Percentiles rank a stretch among this genome's conserved stretches.
Evolutionary conservation across 129 eudicot genomes (phyloP).

Genomic region (Saposhnikovia divaricata): DNA sequence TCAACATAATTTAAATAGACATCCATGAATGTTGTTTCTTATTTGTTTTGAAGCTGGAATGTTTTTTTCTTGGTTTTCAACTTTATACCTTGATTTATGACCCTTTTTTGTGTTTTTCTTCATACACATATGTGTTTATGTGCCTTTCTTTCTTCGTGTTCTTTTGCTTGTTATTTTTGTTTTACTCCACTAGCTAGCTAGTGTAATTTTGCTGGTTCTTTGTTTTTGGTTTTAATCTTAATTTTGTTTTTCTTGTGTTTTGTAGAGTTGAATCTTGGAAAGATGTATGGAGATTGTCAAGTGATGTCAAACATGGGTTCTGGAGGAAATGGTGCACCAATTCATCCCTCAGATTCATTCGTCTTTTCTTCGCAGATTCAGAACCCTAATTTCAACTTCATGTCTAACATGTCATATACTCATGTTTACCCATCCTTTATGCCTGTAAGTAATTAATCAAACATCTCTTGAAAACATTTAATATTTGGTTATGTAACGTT

Average conservation of each 20-base stretch:
- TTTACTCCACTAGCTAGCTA: neutral
- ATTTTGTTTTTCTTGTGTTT: conserved; percentile 8
- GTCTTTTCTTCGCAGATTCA: conserved; percentile 36
- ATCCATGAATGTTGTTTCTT: neutral
- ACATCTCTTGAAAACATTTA: too few relatives aligned
- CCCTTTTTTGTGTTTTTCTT: neutral
- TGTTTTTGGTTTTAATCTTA: neutral
- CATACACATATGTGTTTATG: neutral
- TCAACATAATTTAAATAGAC: neutral
- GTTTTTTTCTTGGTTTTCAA: neutral
- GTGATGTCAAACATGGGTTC: conserved; percentile 69
- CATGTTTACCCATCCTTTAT: conserved; percentile 48
- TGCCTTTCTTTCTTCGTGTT: neutral
- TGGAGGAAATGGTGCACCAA: conserved; percentile 31
- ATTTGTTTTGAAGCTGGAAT: neutral
- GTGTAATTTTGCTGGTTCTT: neutral
- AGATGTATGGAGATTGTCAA: conserved; percentile 95
- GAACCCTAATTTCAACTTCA: conserved; percentile 71
- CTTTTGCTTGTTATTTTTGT: neutral
- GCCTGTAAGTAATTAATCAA: conserved; percentile 47
- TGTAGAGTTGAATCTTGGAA: neutral
- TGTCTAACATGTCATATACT: conserved; percentile 55
- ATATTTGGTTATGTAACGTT: neutral
- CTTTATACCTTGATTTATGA: neutral
- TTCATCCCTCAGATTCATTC: conserved; percentile 44